phyloP scores from a whole-genome alignment of 2,329 filamentous ascomycete genomes.

The Aspergillus brunneoviolaceus region DNA sequence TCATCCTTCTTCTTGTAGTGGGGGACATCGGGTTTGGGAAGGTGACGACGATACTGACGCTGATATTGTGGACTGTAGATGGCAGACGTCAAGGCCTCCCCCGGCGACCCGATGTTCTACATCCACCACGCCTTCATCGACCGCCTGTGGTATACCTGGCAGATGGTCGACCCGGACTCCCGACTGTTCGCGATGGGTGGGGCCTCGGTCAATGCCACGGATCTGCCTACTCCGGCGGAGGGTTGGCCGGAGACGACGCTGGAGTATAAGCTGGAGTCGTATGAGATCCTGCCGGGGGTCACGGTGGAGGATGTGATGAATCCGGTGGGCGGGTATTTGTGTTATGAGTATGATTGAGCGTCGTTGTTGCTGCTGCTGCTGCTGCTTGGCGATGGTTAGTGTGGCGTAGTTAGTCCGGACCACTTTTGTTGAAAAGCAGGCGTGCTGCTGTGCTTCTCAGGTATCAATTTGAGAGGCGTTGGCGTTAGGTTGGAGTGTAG shows the following conservation, averaged over 20 bases:
- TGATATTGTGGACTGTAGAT: neutral
- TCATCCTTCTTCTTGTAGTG: neutral
- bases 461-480: no score
- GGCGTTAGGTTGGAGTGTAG: no score
- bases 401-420: no score
- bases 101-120: neutral
- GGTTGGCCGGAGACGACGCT: neutral
- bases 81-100: neutral
- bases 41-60: neutral
- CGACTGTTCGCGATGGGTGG: neutral
- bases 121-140: slow-evolving; percentile 4
- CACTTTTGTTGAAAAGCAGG: no score
- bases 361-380: no score
- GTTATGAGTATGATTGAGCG: neutral
- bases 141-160: neutral
- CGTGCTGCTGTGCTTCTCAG: no score
- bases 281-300: neutral
- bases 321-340: neutral
- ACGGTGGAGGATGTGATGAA: slow-evolving; percentile 1
- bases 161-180: neutral
- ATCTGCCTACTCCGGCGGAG: neutral
- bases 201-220: neutral
- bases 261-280: neutral
- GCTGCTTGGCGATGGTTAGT: no score
- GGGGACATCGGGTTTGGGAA: no score